phyloP scores from a whole-genome alignment of 441 rosid genomes.

The Codiaeum variegatum region DNA sequence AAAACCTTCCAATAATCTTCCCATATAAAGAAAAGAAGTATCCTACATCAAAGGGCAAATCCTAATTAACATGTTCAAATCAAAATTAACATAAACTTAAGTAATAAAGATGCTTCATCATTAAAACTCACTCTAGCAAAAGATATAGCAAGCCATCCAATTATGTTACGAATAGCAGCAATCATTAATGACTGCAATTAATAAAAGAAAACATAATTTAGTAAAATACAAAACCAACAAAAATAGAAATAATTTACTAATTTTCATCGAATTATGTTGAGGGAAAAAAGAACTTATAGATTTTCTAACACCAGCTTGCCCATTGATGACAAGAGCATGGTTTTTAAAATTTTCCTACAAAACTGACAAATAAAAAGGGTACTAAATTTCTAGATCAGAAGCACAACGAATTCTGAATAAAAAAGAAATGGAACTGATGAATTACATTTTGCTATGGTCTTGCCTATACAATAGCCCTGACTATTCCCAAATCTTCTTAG shows the following conservation, averaged over 20 bases:
- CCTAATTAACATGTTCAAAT: conserved; percentile 9
- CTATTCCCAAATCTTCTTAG: background rate
- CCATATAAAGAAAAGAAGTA: conserved; percentile 88
- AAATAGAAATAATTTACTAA: no score
- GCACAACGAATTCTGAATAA: conserved; percentile 2
- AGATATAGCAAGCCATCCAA: conserved; percentile 95
- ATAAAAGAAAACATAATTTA: background rate
- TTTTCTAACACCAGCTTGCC: conserved; percentile 90
- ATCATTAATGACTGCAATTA: conserved; percentile 79
- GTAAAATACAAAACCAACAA: no score
- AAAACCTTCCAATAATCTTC: conserved; percentile 88
- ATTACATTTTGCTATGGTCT: background rate
- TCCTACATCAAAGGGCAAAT: conserved; percentile 44
- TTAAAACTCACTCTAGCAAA: conserved; percentile 65
- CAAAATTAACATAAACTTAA: background rate
- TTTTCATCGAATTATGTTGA: no score
- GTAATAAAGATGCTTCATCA: background rate
- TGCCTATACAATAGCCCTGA: background rate
- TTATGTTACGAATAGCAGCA: conserved; percentile 87
- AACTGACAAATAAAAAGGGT: conserved; percentile 10
- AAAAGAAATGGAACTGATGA: background rate
- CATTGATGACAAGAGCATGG: conserved; percentile 61
- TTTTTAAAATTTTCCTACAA: conserved; percentile 40
- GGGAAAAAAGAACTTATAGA: conserved; percentile 55
- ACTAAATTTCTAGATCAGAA: conserved; percentile 14